These are phyloP conservation scores for Boletus semigastroideus DNA, from an alignment of 1,284 basidiomycete species.

Conservation along the genomic window DNA sequence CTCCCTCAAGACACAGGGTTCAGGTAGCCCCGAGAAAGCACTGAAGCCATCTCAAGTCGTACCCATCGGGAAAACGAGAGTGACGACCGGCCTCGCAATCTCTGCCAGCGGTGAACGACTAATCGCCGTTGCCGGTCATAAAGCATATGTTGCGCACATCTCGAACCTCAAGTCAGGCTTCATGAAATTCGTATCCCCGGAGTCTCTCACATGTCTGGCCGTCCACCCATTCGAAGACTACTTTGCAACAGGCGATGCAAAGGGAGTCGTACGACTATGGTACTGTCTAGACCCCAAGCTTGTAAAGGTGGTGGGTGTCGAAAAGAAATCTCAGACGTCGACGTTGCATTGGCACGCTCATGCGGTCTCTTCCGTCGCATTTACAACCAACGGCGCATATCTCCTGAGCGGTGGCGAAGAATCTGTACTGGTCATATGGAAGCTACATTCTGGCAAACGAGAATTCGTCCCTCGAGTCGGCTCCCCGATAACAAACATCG, in stretches of 20 bases:
- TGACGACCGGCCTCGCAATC: conserved; percentile 62
- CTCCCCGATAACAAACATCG: conserved; percentile 78
- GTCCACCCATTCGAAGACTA: conserved; percentile 91
- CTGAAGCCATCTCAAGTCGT: conserved; percentile 52
- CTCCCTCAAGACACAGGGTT: conserved; percentile 52
- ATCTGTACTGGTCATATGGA: conserved; percentile 95
- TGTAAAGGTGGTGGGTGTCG: conserved; percentile 54
- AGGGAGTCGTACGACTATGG: conserved; percentile 88
- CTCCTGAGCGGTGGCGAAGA: conserved; percentile 96
- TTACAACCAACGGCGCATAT: conserved; percentile 90
- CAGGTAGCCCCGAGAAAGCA: conserved; percentile 40
- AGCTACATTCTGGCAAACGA: conserved; percentile 79
- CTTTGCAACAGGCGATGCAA: conserved; percentile 91
- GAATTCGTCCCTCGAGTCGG: conserved; percentile 94
- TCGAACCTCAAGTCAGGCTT: conserved; percentile 64
- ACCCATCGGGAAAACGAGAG: conserved; percentile 69
- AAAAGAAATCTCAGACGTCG: conserved; percentile 80
- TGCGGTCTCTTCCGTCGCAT: conserved; percentile 86
- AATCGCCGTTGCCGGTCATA: conserved; percentile 77
- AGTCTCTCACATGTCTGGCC: conserved; percentile 81
- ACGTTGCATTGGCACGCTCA: conserved; percentile 98
- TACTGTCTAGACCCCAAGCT: conserved; percentile 77
- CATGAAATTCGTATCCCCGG: conserved; percentile 82
- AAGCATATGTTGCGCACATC: conserved; percentile 75
- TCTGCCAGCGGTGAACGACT: conserved; percentile 83